Conservation (phyloP, 2,329 filamentous ascomycete species). For the Zalaria obscura region DNA sequence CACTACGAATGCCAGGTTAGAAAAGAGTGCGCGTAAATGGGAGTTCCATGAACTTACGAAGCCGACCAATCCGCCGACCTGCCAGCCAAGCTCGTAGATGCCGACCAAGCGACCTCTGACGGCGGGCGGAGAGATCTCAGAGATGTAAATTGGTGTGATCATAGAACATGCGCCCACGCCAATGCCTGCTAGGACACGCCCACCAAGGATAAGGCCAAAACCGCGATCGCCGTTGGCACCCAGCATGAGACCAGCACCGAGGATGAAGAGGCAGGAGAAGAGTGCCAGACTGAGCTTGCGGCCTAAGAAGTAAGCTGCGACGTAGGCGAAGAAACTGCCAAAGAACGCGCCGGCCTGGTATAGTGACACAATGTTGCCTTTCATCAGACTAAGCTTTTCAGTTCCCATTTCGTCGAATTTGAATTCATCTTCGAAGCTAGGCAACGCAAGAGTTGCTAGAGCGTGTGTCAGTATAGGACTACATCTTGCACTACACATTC, state of each 20-base stretch:
- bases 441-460: constrained; percentile 48
- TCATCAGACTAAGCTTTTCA: constrained; percentile 41
- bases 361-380: constrained; percentile 64
- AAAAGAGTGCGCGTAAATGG: no score
- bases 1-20: constrained; percentile 12
- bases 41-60: constrained; percentile 15
- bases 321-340: constrained; percentile 57
- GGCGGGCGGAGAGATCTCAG: constrained; percentile 43
- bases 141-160: constrained; percentile 45
- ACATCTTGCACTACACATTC: no score
- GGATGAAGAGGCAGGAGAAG: constrained; percentile 48
- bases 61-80: constrained; percentile 35
- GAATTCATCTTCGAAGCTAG: constrained; percentile 58
- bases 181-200: constrained; percentile 43
- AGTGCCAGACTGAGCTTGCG: constrained; percentile 49
- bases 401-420: constrained; percentile 37
- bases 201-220: constrained; percentile 45
- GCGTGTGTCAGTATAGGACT: no score
- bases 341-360: constrained; percentile 80
- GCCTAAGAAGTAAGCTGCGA: constrained; percentile 51
- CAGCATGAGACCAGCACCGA: constrained; percentile 61
- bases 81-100: constrained; percentile 42
- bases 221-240: constrained; percentile 47
- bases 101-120: constrained; percentile 46
- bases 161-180: constrained; percentile 43